Evolutionary conservation across 2,329 filamentous ascomycete genomes (phyloP).

Genomic region (Blastomyces emzantsi): DNA sequence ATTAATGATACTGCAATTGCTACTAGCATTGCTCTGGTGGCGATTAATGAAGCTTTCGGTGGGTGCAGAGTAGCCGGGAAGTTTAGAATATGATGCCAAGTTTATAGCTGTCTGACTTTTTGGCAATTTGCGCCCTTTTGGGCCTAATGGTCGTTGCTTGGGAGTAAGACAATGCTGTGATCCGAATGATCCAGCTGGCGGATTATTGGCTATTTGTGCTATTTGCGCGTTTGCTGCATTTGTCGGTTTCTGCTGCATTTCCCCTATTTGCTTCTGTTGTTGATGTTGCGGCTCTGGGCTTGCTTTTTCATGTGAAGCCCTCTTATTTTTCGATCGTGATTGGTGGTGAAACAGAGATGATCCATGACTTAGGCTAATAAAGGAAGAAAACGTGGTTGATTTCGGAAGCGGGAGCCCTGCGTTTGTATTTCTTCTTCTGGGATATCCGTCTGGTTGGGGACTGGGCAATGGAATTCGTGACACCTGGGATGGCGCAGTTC

Average conservation of each 20-base stretch:
- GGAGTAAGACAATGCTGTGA: background rate
- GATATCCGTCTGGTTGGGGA: slow-evolving; percentile 2
- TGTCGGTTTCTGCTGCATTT: background rate
- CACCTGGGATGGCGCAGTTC: background rate
- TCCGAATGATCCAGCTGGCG: background rate
- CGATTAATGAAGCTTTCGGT: slow-evolving; percentile 3
- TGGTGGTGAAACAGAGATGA: background rate
- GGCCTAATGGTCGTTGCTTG: background rate
- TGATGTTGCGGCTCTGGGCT: background rate
- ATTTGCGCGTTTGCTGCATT: background rate
- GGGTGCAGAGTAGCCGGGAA: background rate
- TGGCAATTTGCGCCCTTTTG: background rate
- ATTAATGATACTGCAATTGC: background rate
- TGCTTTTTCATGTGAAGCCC: background rate
- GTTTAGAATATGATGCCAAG: slow-evolving; percentile 4
- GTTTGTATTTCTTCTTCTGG: slow-evolving; percentile 4
- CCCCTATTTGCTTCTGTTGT: slow-evolving; percentile 1
- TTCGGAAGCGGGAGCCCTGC: background rate
- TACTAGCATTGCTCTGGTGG: background rate
- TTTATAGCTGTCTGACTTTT: slow-evolving; percentile 5
- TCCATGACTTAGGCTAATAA: background rate
- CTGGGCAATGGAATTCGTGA: slow-evolving; percentile 3
- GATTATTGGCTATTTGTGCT: slow-evolving; percentile 2
- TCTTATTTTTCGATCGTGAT: slow-evolving; percentile 1
- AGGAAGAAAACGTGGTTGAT: slow-evolving; percentile 6